Evolutionary conservation across 2,329 filamentous ascomycete species (phyloP).

Genomic region (Eurotiales sp.): DNA sequence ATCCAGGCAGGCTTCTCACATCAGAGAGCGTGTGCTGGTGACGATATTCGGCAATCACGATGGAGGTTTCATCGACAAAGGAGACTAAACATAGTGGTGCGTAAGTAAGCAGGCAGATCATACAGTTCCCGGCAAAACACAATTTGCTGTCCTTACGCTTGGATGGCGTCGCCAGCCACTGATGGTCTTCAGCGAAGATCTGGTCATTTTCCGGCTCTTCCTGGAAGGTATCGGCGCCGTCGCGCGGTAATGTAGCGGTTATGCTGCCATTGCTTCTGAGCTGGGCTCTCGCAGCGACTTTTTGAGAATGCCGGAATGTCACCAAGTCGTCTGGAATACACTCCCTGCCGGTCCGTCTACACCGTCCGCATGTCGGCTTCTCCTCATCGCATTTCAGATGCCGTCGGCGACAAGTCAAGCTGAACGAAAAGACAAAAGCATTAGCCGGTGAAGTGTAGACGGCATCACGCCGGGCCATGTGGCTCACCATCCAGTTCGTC

Average conservation of each 20-base stretch:
- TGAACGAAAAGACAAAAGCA: not conserved
- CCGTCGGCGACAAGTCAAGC: constrained; percentile 8
- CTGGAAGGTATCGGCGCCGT: not conserved
- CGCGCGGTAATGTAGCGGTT: not conserved
- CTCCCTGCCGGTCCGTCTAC: constrained; percentile 4
- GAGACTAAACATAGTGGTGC: constrained; percentile 3
- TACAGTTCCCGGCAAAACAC: not conserved
- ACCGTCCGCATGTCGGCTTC: constrained; percentile 9
- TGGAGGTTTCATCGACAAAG: constrained; percentile 7
- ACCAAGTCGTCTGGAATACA: constrained; percentile 5
- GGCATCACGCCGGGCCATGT: not conserved
- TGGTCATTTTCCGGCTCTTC: not conserved
- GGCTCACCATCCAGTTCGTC: constrained; percentile 7
- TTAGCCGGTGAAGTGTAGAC: not conserved
- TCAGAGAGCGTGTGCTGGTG: constrained; percentile 5
- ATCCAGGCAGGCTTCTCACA: not conserved
- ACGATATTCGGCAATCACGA: constrained; percentile 2
- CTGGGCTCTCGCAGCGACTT: constrained; percentile 4
- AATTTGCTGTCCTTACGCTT: constrained; percentile 3
- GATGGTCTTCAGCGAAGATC: constrained; percentile 2
- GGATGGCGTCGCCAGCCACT: constrained; percentile 6
- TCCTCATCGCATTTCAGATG: constrained; percentile 11
- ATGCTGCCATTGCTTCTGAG: not conserved
- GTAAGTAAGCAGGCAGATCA: not conserved
- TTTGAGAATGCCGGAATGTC: constrained; percentile 5